These are phyloP conservation scores for Teratosphaeria epicoccoides DNA, from an alignment of 2,329 filamentous ascomycete genomes.

Conservation along the genomic window DNA sequence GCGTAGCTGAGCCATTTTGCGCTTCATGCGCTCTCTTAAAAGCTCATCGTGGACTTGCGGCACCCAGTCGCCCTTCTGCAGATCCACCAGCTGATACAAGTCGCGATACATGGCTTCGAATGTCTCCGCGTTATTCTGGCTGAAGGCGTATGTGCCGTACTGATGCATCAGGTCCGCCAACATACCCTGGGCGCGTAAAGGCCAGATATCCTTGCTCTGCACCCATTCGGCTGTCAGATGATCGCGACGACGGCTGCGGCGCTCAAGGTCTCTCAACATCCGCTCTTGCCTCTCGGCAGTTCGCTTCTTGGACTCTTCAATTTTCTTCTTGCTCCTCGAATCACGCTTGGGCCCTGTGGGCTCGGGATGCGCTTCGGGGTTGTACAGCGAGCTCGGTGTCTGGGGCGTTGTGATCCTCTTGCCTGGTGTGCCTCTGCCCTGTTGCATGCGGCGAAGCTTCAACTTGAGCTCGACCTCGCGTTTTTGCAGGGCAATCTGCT, in stretches of 20 bases:
- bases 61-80: conserved; percentile 25
- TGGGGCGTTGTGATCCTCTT: conserved; percentile 6
- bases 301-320: conserved; percentile 26
- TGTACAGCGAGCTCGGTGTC: conserved; percentile 14
- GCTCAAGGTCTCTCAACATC: conserved; percentile 27
- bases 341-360: conserved; percentile 23
- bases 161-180: conserved; percentile 29
- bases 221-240: conserved; percentile 30
- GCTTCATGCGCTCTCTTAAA: conserved; percentile 28
- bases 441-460: conserved; percentile 25
- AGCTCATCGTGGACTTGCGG: conserved; percentile 26
- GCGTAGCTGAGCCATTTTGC: conserved; percentile 29
- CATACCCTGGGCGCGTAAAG: conserved; percentile 24
- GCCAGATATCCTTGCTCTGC: conserved; percentile 29
- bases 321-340: conserved; percentile 29
- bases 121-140: conserved; percentile 19
- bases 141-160: conserved; percentile 25
- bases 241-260: conserved; percentile 26
- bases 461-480: conserved; percentile 28
- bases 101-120: conserved; percentile 27
- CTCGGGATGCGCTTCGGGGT: conserved; percentile 11
- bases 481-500: conserved; percentile 28
- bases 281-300: conserved; percentile 28
- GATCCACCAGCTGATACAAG: conserved; percentile 26
- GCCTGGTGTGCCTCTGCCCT: conserved; percentile 15